phyloP scores from a whole-genome alignment of 2,329 filamentous ascomycete genomes.

The Diaporthe citrichinensis region DNA sequence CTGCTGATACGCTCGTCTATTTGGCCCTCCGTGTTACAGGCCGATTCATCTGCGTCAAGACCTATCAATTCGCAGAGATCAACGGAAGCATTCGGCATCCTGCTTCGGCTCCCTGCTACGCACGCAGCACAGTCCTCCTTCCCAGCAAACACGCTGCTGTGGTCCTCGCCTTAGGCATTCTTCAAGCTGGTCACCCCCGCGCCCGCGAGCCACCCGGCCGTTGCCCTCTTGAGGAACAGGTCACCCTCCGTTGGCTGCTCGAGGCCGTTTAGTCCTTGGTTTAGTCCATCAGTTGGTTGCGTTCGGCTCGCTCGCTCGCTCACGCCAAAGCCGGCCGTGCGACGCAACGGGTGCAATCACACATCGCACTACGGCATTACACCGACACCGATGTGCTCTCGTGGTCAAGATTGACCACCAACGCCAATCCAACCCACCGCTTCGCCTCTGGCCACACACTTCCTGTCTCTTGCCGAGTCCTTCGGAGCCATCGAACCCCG shows the following conservation, averaged over 20 bases:
- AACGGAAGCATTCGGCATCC: slow-evolving; percentile 34
- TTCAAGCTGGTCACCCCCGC: slow-evolving; percentile 30
- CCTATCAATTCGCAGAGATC: slow-evolving; percentile 41
- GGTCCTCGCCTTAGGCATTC: slow-evolving; percentile 21
- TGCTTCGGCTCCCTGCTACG: slow-evolving; percentile 30
- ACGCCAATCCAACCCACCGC: slow-evolving; percentile 24
- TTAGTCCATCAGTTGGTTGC: slow-evolving; percentile 23
- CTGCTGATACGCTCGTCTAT: slow-evolving; percentile 43
- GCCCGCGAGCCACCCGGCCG: slow-evolving; percentile 5
- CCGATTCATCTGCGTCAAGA: slow-evolving; percentile 38
- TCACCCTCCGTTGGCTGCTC: slow-evolving; percentile 1
- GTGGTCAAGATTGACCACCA: slow-evolving; percentile 24
- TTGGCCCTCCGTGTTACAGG: slow-evolving; percentile 40
- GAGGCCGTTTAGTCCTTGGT: slow-evolving; percentile 6
- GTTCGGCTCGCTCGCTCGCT: slow-evolving; percentile 21
- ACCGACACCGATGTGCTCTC: slow-evolving; percentile 37
- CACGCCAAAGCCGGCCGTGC: slow-evolving; percentile 32
- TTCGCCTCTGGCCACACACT: background rate
- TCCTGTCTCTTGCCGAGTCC: slow-evolving; percentile 25
- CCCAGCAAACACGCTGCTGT: slow-evolving; percentile 14
- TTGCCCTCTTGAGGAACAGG: background rate
- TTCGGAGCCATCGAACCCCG: slow-evolving; percentile 28
- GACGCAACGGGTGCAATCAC: slow-evolving; percentile 38
- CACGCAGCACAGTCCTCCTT: slow-evolving; percentile 29
- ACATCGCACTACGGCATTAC: slow-evolving; percentile 26